Evolutionary conservation across 164 flowering plant genomes (phyloP).

Genomic region (Vitis riparia): DNA sequence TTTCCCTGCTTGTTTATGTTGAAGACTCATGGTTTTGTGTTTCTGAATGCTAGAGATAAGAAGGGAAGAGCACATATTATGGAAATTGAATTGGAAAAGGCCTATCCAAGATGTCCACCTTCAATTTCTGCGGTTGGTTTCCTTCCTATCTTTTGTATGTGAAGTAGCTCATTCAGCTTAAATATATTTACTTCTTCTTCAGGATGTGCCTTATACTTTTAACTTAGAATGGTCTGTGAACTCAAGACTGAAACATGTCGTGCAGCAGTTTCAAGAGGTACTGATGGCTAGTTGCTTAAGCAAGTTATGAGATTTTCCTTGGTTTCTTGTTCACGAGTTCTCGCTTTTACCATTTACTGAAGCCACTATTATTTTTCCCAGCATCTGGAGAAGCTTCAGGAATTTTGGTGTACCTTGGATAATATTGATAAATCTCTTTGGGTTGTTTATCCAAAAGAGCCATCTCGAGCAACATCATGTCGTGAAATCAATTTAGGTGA

Average conservation of each 20-base stretch:
- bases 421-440: conserved; percentile 58
- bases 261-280: conserved; percentile 55
- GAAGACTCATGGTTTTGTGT: background rate
- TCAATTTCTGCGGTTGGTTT: conserved; percentile 60
- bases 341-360: conserved; percentile 4
- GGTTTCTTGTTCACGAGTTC: background rate
- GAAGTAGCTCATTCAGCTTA: background rate
- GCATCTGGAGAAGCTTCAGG: conserved; percentile 76
- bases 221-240: conserved; percentile 52
- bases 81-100: conserved; percentile 51
- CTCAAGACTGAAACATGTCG: conserved; percentile 49
- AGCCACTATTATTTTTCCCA: conserved; percentile 17
- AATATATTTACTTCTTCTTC: conserved; percentile 17
- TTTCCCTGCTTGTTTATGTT: background rate
- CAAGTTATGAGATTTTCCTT: background rate
- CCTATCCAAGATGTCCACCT: conserved; percentile 65
- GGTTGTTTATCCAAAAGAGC: conserved; percentile 47
- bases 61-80: conserved; percentile 51
- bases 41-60: conserved; percentile 46
- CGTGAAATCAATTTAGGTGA: conserved; percentile 65
- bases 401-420: conserved; percentile 69
- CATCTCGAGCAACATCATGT: conserved; percentile 46
- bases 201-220: conserved; percentile 76
- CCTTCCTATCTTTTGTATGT: conserved; percentile 3
- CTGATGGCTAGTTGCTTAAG: conserved; percentile 6